phyloP scores from a whole-genome alignment of 2,329 filamentous ascomycete species.

The Akanthomyces lecanii region DNA sequence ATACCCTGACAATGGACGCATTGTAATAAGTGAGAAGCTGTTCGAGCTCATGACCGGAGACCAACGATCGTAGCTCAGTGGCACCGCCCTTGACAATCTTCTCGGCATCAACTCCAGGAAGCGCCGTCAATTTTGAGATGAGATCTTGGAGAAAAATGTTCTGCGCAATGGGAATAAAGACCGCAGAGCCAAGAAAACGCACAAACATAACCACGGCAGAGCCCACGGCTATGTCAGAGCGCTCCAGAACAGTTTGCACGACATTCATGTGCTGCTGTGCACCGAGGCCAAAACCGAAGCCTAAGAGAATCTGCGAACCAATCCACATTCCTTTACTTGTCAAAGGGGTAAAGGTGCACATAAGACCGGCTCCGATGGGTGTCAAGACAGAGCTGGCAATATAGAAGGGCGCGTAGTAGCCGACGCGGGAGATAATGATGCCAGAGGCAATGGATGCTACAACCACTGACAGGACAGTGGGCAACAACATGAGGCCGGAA shows the following conservation, averaged over 20 bases:
- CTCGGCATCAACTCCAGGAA: conserved; percentile 28
- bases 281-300: conserved; percentile 35
- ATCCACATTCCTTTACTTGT: conserved; percentile 33
- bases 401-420: conserved; percentile 35
- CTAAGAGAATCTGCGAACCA: conserved; percentile 37
- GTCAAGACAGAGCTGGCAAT: conserved; percentile 27
- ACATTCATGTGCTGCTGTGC: conserved; percentile 38
- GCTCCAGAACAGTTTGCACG: conserved; percentile 36
- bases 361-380: conserved; percentile 32
- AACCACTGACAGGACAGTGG: conserved; percentile 28
- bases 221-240: conserved; percentile 37
- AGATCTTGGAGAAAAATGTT: conserved; percentile 45
- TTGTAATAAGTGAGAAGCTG: conserved; percentile 34
- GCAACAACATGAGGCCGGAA: conserved; percentile 32
- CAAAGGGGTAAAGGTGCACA: conserved; percentile 32
- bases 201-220: conserved; percentile 37
- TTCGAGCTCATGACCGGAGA: conserved; percentile 23
- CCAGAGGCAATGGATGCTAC: conserved; percentile 27
- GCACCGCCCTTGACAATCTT: conserved; percentile 28
- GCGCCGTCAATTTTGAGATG: conserved; percentile 29
- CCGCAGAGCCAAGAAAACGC: conserved; percentile 32
- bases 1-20: conserved; percentile 32
- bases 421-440: conserved; percentile 26
- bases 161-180: conserved; percentile 45
- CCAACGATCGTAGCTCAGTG: conserved; percentile 25